Conservation (phyloP, 163 green algal species). For the Scenedesmus sp. region DNA sequence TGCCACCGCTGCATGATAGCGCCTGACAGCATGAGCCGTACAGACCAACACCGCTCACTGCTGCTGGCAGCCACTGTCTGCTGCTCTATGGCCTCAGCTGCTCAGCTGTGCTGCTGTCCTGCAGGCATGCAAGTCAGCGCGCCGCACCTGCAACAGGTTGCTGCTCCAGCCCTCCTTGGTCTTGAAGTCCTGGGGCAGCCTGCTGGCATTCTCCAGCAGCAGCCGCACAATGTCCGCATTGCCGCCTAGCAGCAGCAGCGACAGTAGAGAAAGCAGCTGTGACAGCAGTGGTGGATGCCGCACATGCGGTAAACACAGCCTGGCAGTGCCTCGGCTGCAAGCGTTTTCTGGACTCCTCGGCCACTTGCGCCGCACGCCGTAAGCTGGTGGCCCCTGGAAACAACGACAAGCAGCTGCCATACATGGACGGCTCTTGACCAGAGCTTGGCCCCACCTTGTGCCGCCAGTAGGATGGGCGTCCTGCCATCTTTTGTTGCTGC, state of each 20-base stretch:
- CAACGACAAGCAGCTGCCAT: no score
- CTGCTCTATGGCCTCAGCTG: no score
- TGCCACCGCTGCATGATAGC: no score
- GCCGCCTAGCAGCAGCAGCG: not conserved
- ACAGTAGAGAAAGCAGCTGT: not conserved
- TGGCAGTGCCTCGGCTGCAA: no score
- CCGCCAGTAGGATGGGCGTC: conserved; percentile 3
- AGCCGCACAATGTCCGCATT: conserved; percentile 12
- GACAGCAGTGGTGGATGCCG: not conserved
- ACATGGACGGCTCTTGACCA: no score
- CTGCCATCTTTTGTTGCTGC: conserved; percentile 27
- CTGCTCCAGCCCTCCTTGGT: conserved; percentile 10
- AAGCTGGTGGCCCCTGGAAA: no score
- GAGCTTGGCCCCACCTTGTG: not conserved
- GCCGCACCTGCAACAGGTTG: conserved; percentile 19
- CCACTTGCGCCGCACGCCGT: no score
- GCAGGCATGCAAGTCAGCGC: not conserved
- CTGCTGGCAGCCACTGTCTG: not conserved
- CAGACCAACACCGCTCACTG: no score
- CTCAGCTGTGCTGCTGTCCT: no score
- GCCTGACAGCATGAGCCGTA: no score
- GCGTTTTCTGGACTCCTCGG: no score
- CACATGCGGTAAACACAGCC: no score
- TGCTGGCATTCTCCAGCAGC: conserved; percentile 12
- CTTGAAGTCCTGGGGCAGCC: conserved; percentile 16